Evolutionary conservation across 1,284 basidiomycete species (phyloP).

Genomic region (Ceratorhiza oryzae-sativae): DNA sequence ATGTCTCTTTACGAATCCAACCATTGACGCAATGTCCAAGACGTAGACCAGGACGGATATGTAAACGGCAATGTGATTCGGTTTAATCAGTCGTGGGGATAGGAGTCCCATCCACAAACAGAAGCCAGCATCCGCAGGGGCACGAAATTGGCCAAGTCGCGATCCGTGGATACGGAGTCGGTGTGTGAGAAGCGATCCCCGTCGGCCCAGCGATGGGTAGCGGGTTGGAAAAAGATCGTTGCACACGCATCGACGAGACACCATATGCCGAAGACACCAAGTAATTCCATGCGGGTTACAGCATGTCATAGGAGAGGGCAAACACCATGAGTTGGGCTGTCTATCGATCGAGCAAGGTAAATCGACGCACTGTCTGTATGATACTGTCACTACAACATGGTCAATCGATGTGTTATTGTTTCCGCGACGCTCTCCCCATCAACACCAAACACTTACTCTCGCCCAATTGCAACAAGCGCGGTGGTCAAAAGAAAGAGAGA

Average conservation of each 20-base stretch:
- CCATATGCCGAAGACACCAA: background rate
- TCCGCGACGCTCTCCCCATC: background rate
- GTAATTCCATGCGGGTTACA: background rate
- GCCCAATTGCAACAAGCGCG: slow-evolving; percentile 26
- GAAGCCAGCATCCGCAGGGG: background rate
- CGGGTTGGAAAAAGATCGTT: slow-evolving; percentile 2
- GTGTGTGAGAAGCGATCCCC: background rate
- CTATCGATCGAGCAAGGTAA: background rate
- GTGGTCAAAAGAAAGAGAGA: slow-evolving; percentile 10
- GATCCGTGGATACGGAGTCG: slow-evolving; percentile 32
- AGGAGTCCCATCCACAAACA: slow-evolving; percentile 9
- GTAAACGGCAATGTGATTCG: slow-evolving; percentile 7
- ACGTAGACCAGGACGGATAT: slow-evolving; percentile 11
- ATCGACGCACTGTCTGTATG: slow-evolving; percentile 47
- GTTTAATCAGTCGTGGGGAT: background rate
- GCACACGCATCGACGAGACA: background rate
- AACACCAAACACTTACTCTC: slow-evolving; percentile 25
- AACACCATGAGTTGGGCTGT: slow-evolving; percentile 9
- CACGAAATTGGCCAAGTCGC: slow-evolving; percentile 21
- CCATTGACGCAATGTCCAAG: background rate
- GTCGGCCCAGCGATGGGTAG: slow-evolving; percentile 24
- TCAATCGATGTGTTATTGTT: background rate
- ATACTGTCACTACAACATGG: slow-evolving; percentile 44
- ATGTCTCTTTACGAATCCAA: slow-evolving; percentile 75
- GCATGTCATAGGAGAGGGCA: background rate